Percentiles rank a stretch among this genome's conserved stretches.
phyloP scores from a whole-genome alignment of 805 yeast species.

The Teunomyces panamensis region DNA sequence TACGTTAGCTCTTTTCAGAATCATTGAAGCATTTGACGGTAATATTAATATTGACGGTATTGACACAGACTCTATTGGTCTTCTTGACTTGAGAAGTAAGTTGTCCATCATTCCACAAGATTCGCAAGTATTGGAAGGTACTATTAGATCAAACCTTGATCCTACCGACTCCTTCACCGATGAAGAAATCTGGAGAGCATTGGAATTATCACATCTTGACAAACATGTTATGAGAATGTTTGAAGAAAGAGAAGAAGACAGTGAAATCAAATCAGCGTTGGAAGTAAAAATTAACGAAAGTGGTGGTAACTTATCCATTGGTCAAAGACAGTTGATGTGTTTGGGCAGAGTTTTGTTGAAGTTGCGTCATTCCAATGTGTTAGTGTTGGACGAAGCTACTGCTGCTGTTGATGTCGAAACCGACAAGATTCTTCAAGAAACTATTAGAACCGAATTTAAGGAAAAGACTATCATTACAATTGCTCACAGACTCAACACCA shows the following conservation, averaged over 20 bases:
- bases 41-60: constrained; percentile 34
- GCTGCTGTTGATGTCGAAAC: constrained; percentile 89
- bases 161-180: constrained; percentile 36
- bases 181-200: constrained; percentile 40
- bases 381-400: constrained; percentile 82
- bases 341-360: constrained; percentile 73
- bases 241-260: constrained; percentile 26
- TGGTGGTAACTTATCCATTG: constrained; percentile 48
- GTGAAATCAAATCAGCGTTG: constrained; percentile 23
- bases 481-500: constrained; percentile 82
- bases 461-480: constrained; percentile 79
- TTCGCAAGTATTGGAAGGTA: constrained; percentile 45
- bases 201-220: constrained; percentile 42
- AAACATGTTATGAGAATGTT: constrained; percentile 39
- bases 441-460: constrained; percentile 70
- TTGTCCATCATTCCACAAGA: constrained; percentile 46
- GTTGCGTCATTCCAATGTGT: constrained; percentile 47
- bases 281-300: constrained; percentile 42
- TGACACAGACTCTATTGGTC: constrained; percentile 35
- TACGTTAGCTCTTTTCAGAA: constrained; percentile 43
- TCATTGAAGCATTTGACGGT: constrained; percentile 39
- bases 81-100: constrained; percentile 41
- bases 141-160: constrained; percentile 40
- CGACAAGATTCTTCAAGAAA: constrained; percentile 71
- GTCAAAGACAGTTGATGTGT: constrained; percentile 64